Base-by-base conservation (phyloP, 495 filamentous ascomycete species). In the Podospora comata region DNA sequence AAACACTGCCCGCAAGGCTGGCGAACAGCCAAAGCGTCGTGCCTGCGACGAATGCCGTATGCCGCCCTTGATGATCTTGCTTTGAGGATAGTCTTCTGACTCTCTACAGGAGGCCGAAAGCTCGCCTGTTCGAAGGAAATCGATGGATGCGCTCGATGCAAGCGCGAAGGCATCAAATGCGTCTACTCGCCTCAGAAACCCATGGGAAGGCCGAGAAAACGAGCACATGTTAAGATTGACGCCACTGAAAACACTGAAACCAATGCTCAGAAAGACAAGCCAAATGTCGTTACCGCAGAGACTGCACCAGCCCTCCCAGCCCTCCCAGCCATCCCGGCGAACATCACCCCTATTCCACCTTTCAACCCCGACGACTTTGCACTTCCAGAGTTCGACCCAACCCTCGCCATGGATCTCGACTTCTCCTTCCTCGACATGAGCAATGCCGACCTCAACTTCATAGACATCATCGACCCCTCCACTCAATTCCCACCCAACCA, bases 31-130 rank as follows among this genome's bases (percentile, higher is more conserved):
- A 65, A 84, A 81, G 67, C 85, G 85, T 57, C 79, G 84, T 48
- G 85, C 86, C 59, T 89, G 87, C 72, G 87, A 89, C 68, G 85
- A 89, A 75, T 88, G 86, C 74, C 83, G 87, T 87, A 84, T 65
- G 85, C 79, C 64, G n/a, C 60, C 27, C 28, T n/a, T 20, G 19
- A 54, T 20, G 19, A 54, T 54, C 19, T 58, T 26, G 6, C 26
- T 16, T 53, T 54, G 44, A 48, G 32, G 34, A 32, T 3, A 44
- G 16, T 13, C 55, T 3, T 66, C 68, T 64, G 26, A 68, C 63
- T 4, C 20, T 7, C 48, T 70, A 62, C 68, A 89, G 87, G 86
- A 74, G 75, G 76, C 16, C 79, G 86, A 70, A 89, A 89, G 73
- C 80, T 89, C 32, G 87, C 86, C 55, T 89, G 87, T 73, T 85